Evolutionary conservation across 331 rosid species (phyloP).

Genomic region (Quercus tomentella): DNA sequence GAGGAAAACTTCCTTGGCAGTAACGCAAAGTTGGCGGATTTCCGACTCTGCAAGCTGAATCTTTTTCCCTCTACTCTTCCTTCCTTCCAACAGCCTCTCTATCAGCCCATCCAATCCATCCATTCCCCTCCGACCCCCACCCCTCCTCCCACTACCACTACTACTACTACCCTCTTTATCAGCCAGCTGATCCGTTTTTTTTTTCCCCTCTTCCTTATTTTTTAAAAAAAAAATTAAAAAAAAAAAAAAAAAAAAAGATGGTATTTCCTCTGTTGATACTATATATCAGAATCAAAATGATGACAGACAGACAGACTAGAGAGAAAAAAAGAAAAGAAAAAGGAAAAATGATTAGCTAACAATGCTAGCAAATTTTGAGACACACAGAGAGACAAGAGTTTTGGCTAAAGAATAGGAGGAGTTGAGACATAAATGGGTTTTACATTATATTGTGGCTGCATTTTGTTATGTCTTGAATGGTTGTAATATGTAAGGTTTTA

Average conservation of each 20-base stretch:
- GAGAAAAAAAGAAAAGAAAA: neutral
- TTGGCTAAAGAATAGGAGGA: constrained; percentile 19
- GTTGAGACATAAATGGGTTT: constrained; percentile 22
- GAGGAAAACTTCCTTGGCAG: constrained; percentile 64
- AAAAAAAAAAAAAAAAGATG: too few species aligned
- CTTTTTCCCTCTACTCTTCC: constrained; percentile 56
- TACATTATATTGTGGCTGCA: neutral
- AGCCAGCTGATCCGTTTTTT: neutral
- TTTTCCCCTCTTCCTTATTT: neutral
- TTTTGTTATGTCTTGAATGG: constrained; percentile 16
- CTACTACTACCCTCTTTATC: neutral
- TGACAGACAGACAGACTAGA: neutral
- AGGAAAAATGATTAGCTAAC: neutral
- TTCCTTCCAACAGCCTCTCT: constrained; percentile 65
- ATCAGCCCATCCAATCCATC: constrained; percentile 77
- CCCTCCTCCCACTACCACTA: neutral
- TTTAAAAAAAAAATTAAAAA: too few species aligned
- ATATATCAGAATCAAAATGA: neutral
- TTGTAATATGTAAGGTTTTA: constrained; percentile 13
- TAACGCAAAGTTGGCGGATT: constrained; percentile 66
- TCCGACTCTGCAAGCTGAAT: constrained; percentile 62
- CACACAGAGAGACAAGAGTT: neutral
- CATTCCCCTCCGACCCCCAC: constrained; percentile 35
- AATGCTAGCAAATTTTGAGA: neutral
- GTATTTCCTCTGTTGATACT: neutral